Evolutionary conservation across 345 rosid species (phyloP).

Genomic region (Salix brachista): DNA sequence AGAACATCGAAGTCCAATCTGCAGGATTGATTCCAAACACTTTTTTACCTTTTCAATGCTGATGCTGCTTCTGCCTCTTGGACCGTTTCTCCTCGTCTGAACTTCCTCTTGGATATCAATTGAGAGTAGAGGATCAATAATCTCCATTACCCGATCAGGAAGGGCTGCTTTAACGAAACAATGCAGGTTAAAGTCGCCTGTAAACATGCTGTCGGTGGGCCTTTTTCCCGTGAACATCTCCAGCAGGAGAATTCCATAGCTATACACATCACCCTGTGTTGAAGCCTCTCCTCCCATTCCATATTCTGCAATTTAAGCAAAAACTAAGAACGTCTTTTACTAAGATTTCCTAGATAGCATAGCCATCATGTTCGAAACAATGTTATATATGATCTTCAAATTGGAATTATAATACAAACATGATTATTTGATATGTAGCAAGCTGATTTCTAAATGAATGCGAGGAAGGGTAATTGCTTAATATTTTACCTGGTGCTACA

Average conservation of each 20-base stretch:
- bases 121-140: too few species aligned
- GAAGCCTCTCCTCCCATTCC: too few species aligned
- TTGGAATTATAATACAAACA: too few species aligned
- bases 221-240: conserved; percentile 3
- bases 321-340: too few species aligned
- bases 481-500: neutral
- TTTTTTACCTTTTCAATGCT: neutral
- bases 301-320: too few species aligned
- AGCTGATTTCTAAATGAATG: neutral
- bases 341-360: too few species aligned
- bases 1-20: neutral
- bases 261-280: neutral
- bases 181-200: neutral
- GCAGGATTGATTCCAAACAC: neutral
- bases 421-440: neutral
- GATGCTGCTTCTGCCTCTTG: neutral
- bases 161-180: neutral
- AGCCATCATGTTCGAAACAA: too few species aligned
- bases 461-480: neutral
- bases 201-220: neutral
- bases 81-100: neutral
- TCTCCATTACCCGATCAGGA: too few species aligned
- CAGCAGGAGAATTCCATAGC: conserved; percentile 16
- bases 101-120: too few species aligned
- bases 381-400: too few species aligned